These are phyloP conservation scores for Aspergillus candidus DNA, from an alignment of 2,329 filamentous ascomycete genomes.

Conservation along the genomic window DNA sequence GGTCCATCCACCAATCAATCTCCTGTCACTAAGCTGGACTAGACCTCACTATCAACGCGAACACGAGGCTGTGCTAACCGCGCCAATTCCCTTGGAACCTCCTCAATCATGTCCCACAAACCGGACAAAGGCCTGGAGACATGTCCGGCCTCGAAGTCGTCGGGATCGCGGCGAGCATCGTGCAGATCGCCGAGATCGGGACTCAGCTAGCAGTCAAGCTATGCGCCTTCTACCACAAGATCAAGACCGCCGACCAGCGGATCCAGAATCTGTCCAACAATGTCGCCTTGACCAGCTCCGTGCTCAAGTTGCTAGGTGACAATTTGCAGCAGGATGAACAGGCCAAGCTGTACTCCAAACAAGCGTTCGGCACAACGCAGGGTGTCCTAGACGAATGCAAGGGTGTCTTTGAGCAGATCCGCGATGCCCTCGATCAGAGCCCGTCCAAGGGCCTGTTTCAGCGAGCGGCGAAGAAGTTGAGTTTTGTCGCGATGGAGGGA, in stretches of 20 bases:
- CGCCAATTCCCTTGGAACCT: too few species aligned
- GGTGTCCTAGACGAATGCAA: slow-evolving; percentile 18
- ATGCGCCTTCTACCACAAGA: slow-evolving; percentile 23
- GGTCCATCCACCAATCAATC: too few species aligned
- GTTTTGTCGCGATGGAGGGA: slow-evolving; percentile 17
- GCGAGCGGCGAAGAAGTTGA: slow-evolving; percentile 10
- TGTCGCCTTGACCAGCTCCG: slow-evolving; percentile 23
- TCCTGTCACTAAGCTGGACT: too few species aligned
- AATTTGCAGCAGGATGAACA: slow-evolving; percentile 20
- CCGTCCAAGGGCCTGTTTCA: background rate
- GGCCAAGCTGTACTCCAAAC: slow-evolving; percentile 13
- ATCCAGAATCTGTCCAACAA: slow-evolving; percentile 23
- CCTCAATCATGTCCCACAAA: too few species aligned
- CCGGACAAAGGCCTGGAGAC: background rate
- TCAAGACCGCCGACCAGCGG: slow-evolving; percentile 19
- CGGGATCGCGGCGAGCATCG: slow-evolving; percentile 23
- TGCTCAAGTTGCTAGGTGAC: slow-evolving; percentile 23
- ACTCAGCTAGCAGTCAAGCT: slow-evolving; percentile 25
- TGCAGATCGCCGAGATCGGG: slow-evolving; percentile 29
- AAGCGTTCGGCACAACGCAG: slow-evolving; percentile 10
- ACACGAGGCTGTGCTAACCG: too few species aligned
- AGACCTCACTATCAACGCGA: too few species aligned
- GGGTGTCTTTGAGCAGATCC: slow-evolving; percentile 17
- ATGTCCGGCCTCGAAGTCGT: slow-evolving; percentile 19
- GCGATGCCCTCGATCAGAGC: background rate